Conservation (phyloP, 2,329 filamentous ascomycete species). For the Clarireedia homoeocarpa region DNA sequence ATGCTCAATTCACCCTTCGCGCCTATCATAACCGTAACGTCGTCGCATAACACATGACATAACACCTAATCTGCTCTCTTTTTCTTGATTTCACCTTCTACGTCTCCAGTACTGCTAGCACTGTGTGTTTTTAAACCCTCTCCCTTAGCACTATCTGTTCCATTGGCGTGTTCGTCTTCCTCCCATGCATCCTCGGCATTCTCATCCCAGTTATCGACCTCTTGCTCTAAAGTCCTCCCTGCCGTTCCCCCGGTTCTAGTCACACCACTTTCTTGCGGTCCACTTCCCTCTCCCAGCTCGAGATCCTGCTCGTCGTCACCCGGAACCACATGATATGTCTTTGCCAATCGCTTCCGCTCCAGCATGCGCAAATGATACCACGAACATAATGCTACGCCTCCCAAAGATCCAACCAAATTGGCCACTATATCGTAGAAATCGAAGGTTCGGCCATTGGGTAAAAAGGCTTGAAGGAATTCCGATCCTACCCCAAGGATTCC, state of each 20-base stretch:
- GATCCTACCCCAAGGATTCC: constrained; percentile 62
- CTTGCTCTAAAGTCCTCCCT: constrained; percentile 56
- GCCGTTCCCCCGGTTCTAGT: constrained; percentile 32
- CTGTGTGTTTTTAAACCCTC: constrained; percentile 30
- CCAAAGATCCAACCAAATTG: constrained; percentile 72
- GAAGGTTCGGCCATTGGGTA: constrained; percentile 64
- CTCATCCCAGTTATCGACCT: constrained; percentile 92
- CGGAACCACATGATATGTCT: constrained; percentile 63
- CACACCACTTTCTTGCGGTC: constrained; percentile 58
- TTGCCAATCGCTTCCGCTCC: constrained; percentile 69
- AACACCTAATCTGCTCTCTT: constrained; percentile 27
- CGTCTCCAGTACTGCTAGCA: constrained; percentile 29
- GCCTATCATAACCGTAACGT: constrained; percentile 9
- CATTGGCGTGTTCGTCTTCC: constrained; percentile 38
- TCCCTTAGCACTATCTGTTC: constrained; percentile 21
- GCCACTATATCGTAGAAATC: constrained; percentile 83
- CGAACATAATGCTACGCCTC: constrained; percentile 64
- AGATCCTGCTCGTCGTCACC: constrained; percentile 57
- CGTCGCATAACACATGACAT: constrained; percentile 17
- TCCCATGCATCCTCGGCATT: constrained; percentile 60
- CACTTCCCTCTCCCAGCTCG: constrained; percentile 60
- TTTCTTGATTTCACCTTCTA: constrained; percentile 22
- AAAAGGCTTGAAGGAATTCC: constrained; percentile 65
- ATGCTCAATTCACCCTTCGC: background rate
- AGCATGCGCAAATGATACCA: constrained; percentile 97